Evolutionary conservation across 495 filamentous ascomycete species (phyloP).

Genomic region (Aspergillus egyptiacus): DNA sequence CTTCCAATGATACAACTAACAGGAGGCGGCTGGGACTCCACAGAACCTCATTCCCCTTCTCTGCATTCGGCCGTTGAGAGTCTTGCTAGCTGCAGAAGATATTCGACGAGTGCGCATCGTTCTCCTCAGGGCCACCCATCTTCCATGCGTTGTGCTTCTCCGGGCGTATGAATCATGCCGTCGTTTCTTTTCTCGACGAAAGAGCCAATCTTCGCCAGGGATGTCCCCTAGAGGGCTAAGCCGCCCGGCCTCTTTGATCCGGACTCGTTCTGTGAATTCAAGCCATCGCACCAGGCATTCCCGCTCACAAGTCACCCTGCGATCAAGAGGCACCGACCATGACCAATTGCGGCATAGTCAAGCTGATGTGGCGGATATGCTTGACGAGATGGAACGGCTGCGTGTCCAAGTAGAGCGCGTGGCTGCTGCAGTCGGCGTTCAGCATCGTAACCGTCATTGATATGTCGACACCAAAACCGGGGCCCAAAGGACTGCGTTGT

Average conservation of each 20-base stretch:
- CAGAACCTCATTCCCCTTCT: slow-evolving; percentile 81
- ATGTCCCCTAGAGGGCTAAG: slow-evolving; percentile 18
- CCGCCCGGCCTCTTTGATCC: slow-evolving; percentile 22
- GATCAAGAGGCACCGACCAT: slow-evolving; percentile 17
- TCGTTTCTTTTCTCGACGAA: slow-evolving; percentile 24
- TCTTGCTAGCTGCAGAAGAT: slow-evolving; percentile 65
- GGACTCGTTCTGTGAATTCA: slow-evolving; percentile 26
- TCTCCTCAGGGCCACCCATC: slow-evolving; percentile 66
- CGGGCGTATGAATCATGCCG: slow-evolving; percentile 51
- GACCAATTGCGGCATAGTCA: slow-evolving; percentile 20
- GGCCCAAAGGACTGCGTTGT: background rate
- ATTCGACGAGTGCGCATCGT: slow-evolving; percentile 70
- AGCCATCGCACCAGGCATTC: slow-evolving; percentile 27
- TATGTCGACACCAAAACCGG: background rate
- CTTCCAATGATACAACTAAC: slow-evolving; percentile 13
- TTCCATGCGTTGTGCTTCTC: slow-evolving; percentile 58
- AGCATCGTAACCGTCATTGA: slow-evolving; percentile 17
- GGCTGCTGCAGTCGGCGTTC: slow-evolving; percentile 21
- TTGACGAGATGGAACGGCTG: slow-evolving; percentile 37
- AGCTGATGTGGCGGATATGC: slow-evolving; percentile 29
- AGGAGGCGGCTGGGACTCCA: slow-evolving; percentile 23
- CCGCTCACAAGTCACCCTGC: slow-evolving; percentile 17
- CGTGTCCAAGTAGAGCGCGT: slow-evolving; percentile 37
- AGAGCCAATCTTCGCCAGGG: slow-evolving; percentile 23
- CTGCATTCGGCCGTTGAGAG: slow-evolving; percentile 74